Evolutionary conservation across 805 yeast species (phyloP).

Genomic region (Saccharomycopsis synnaedendra): DNA sequence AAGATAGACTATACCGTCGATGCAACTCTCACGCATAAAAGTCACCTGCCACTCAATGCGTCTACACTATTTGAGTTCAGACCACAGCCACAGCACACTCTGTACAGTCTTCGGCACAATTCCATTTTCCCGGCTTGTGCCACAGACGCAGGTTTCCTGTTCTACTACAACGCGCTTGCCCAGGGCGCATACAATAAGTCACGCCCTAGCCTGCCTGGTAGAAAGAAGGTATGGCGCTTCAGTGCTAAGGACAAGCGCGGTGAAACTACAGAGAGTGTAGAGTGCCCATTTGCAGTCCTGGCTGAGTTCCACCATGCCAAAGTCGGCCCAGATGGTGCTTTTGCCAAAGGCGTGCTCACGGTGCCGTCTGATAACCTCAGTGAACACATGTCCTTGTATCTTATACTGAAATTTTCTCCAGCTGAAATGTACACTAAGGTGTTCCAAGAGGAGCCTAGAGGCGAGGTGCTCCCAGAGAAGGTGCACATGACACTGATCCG

Average conservation of each 20-base stretch:
- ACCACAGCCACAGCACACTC: slow-evolving; percentile 8
- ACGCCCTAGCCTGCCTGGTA: not conserved
- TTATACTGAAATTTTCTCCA: slow-evolving; percentile 7
- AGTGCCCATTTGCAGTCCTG: slow-evolving; percentile 7
- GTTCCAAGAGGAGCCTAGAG: slow-evolving; percentile 1
- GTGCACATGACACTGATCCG: slow-evolving; percentile 1
- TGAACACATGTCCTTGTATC: slow-evolving; percentile 3
- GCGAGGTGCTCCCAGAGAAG: slow-evolving; percentile 1
- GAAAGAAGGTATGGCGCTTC: slow-evolving; percentile 3
- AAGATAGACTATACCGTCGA: slow-evolving; percentile 13
- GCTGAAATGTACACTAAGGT: slow-evolving; percentile 5
- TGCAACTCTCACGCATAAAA: slow-evolving; percentile 2
- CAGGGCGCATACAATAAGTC: not conserved
- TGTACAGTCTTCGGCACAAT: slow-evolving; percentile 8
- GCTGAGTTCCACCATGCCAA: slow-evolving; percentile 13
- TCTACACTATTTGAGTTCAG: slow-evolving; percentile 2
- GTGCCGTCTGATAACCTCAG: slow-evolving; percentile 3
- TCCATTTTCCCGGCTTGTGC: slow-evolving; percentile 2
- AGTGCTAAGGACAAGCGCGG: slow-evolving; percentile 2
- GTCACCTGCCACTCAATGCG: slow-evolving; percentile 1
- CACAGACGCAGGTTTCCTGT: slow-evolving; percentile 3
- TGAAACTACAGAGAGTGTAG: not conserved
- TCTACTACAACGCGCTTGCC: slow-evolving; percentile 7
- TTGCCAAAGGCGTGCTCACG: slow-evolving; percentile 13
- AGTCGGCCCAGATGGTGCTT: not conserved